These are phyloP conservation scores for Saccharomycopsis javanensis DNA, from an alignment of 805 yeast genomes.

Conservation along the genomic window DNA sequence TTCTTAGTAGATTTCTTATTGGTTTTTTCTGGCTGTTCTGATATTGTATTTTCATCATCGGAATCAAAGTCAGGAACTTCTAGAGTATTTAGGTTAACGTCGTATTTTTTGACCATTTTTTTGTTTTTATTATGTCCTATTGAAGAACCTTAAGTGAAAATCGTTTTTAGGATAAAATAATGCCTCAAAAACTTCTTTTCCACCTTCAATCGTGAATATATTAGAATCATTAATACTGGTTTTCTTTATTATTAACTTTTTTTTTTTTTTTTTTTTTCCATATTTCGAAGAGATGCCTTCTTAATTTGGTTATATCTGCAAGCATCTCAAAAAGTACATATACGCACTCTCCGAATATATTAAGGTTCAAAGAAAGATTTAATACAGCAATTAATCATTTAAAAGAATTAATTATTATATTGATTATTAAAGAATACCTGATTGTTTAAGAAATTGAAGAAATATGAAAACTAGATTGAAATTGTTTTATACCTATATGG, in stretches of 20 bases:
- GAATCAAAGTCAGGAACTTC: slow-evolving; percentile 45
- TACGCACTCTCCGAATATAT: neutral
- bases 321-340: neutral
- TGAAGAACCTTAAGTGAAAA: no score
- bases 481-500: no score
- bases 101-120: slow-evolving; percentile 3
- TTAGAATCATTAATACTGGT: neutral
- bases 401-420: no score
- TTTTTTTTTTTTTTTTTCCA: neutral
- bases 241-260: neutral
- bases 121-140: no score
- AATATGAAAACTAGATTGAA: no score
- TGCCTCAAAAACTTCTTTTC: no score
- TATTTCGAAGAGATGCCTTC: neutral
- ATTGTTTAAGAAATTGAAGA: no score
- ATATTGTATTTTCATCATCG: slow-evolving; percentile 31
- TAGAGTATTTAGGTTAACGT: slow-evolving; percentile 23
- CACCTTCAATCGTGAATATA: no score
- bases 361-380: no score
- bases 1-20: slow-evolving; percentile 14
- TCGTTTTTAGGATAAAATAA: no score
- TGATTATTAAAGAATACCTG: no score
- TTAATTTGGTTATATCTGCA: neutral
- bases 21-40: slow-evolving; percentile 18
- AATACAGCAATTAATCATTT: no score